Evolutionary conservation across 2,329 filamentous ascomycete genomes (phyloP), one percentile per base, ranked within the genome.

Genomic region (Geoglossum cookeanum): DNA sequence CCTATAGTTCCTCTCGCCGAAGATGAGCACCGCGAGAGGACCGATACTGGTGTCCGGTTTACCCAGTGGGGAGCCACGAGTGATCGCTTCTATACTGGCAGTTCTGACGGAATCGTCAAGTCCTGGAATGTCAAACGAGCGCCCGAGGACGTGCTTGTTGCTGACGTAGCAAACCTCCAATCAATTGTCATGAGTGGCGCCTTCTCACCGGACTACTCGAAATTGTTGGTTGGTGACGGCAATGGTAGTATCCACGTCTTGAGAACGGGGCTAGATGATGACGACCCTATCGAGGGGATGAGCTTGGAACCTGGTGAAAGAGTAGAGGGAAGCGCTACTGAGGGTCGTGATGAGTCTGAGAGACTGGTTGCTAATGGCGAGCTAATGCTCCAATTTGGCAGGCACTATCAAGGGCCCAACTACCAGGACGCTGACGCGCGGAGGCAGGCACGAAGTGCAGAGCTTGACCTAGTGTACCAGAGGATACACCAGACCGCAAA

Each of bases 31-130:
- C 70, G 71, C 22, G 79, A 81, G 60, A 61, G 72, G 15, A 70
- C 71, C 4, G 80, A 83, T 60, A 77, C 77, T 5, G 80, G 80
- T 0, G 73, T 83, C 0, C 73, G 75, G 17, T 74, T 80, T 60
- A 70, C 78, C 2, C 70, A 78, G 0, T 83, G 79, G 79, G 77
- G 75, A 5, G 66, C 73, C 3, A 72, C 71, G 4, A 68, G 72
- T 17, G 71, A 72, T 5, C 69, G 77, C 1, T 69, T 83, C 7
- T 81, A 77, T 64, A 79, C 76, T 29, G 80, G 79, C 15, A 77
- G 76, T 4, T 81, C 79, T 3, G 80, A 83, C 63, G 80, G 80
- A 2, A 67, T 76, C 0, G 67, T 83, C 44, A 81, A 80, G 59
- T 68, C 70, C 2, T 83, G 80, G 80, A 74, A 83, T 63, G 74